A percentile compares a stretch with the other conserved stretches of the same genome.
These are phyloP conservation scores for Leucocoprinus birnbaumii DNA, from an alignment of 768 basidiomycete species.

Conservation along the genomic window DNA sequence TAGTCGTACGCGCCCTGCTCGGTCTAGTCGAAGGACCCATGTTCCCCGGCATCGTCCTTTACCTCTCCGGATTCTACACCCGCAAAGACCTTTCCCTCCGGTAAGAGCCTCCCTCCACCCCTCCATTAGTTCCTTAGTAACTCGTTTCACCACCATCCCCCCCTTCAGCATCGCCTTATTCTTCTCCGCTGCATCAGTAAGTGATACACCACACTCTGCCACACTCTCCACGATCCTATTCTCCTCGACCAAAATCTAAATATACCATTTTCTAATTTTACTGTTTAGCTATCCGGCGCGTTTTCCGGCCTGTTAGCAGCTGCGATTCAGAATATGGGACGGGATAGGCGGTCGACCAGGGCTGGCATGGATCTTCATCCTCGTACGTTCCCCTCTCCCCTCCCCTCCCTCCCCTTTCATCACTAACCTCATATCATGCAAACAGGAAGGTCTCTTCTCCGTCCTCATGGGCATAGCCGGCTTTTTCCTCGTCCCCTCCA, in stretches of 20 bases:
- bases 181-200: constrained; percentile 35
- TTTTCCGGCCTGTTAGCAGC: constrained; percentile 66
- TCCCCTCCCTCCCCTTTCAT: too few species aligned
- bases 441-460: constrained; percentile 46
- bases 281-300: constrained; percentile 53
- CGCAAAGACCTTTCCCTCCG: constrained; percentile 29
- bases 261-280: too few species aligned
- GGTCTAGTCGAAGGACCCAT: constrained; percentile 49
- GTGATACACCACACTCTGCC: too few species aligned
- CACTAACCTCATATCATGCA: not conserved
- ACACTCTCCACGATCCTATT: too few species aligned
- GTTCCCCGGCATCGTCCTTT: constrained; percentile 39
- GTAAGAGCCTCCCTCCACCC: too few species aligned
- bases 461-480: constrained; percentile 41
- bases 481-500: constrained; percentile 35
- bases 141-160: not conserved
- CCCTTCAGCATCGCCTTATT: constrained; percentile 35
- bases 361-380: constrained; percentile 42
- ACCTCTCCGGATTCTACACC: constrained; percentile 38
- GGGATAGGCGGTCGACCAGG: constrained; percentile 47
- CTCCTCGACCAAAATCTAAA: not conserved
- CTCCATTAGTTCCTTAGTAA: not conserved
- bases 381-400: constrained; percentile 15
- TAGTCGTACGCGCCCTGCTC: constrained; percentile 48
- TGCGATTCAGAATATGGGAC: constrained; percentile 55